phyloP scores from a whole-genome alignment of 371 early-diverging fungal genomes.

The Gilbertella persicaria region DNA sequence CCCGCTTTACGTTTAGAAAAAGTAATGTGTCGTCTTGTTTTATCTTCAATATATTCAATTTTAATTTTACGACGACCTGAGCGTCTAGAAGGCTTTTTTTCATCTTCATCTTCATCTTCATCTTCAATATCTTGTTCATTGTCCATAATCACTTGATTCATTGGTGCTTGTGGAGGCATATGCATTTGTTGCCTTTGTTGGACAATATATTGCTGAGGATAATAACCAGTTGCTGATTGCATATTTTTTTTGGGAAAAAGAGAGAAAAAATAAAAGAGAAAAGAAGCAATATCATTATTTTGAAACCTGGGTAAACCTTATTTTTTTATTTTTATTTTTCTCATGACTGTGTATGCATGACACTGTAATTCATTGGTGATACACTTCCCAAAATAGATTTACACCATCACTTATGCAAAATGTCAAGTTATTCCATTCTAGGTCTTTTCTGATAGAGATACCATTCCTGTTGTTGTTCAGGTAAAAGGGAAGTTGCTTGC shows the following conservation, averaged over 20 bases:
- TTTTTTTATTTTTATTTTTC: slow-evolving; percentile 2
- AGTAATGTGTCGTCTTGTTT: slow-evolving; percentile 90
- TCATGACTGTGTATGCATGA: no score
- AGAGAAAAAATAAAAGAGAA: not conserved
- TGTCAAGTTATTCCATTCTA: slow-evolving; percentile 10
- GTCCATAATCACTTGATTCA: slow-evolving; percentile 20
- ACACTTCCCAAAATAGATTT: no score
- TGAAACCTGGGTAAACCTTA: not conserved
- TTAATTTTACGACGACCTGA: slow-evolving; percentile 89
- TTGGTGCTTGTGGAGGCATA: slow-evolving; percentile 1
- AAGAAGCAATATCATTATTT: not conserved
- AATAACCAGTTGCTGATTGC: slow-evolving; percentile 27
- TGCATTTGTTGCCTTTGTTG: slow-evolving; percentile 19
- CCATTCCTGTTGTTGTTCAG: slow-evolving; percentile 8
- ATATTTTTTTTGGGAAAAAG: slow-evolving; percentile 8
- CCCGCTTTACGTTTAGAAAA: slow-evolving; percentile 97
- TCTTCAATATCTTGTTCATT: slow-evolving; percentile 19
- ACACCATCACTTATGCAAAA: not conserved
- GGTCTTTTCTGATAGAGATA: slow-evolving; percentile 8
- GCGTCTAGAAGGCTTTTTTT: slow-evolving; percentile 54
- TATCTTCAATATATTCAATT: slow-evolving; percentile 93
- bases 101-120: slow-evolving; percentile 34
- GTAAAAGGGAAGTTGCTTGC: not conserved
- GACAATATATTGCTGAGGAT: slow-evolving; percentile 20
- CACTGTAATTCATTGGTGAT: no score